These are phyloP conservation scores for Trapa incisa DNA, from an alignment of 345 rosid species.

Conservation along the genomic window DNA sequence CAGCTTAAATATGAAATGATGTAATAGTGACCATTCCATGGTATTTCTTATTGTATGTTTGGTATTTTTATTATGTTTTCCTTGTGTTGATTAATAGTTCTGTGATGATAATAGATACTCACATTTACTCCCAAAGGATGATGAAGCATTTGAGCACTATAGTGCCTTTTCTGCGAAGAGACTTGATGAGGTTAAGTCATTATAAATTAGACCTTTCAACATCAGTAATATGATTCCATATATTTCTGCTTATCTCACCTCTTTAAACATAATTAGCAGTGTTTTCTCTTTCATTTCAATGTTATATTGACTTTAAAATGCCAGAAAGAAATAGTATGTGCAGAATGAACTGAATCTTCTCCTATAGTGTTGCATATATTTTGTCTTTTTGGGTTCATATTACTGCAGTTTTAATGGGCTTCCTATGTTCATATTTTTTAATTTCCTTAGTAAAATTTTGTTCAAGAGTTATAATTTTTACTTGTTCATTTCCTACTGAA, in stretches of 20 bases:
- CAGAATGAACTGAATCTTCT: too few species aligned
- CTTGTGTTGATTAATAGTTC: background rate
- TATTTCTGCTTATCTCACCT: background rate
- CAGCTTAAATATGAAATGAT: background rate
- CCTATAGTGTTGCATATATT: too few species aligned
- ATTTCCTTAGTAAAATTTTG: background rate
- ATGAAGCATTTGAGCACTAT: slow-evolving; percentile 80
- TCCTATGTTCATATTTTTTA: background rate
- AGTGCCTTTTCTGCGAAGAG: slow-evolving; percentile 52
- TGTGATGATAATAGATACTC: slow-evolving; percentile 43
- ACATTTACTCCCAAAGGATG: slow-evolving; percentile 90
- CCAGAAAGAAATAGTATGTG: too few species aligned
- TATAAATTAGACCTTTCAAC: background rate
- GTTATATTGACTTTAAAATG: background rate
- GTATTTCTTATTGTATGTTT: background rate
- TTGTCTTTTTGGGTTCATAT: too few species aligned
- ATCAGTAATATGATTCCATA: background rate
- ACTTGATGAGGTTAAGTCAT: slow-evolving; percentile 61
- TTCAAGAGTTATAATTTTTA: background rate
- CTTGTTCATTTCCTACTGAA: slow-evolving; percentile 4
- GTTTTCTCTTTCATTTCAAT: background rate
- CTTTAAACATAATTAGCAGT: background rate
- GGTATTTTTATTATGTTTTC: background rate
- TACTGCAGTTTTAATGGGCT: too few species aligned
- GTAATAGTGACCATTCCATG: background rate